A percentile compares a stretch with the other conserved stretches of the same genome.
phyloP scores from a whole-genome alignment of 2,329 filamentous ascomycete genomes.

The Colletotrichum tropicale region DNA sequence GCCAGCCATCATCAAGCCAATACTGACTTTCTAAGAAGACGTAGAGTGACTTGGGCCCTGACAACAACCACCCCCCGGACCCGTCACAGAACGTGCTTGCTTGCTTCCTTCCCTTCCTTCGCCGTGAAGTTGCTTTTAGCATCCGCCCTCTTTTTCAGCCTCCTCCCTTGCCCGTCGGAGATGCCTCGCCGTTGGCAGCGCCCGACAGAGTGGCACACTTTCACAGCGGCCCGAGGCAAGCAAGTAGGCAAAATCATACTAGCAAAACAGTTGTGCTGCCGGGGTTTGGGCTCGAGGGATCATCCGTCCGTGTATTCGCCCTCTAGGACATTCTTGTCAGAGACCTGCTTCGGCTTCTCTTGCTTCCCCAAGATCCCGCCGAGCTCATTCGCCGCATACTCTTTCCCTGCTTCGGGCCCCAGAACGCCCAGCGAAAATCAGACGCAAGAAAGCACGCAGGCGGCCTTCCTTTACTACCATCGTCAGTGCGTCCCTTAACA shows the following conservation, averaged over 20 bases:
- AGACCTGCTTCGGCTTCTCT: conserved; percentile 42
- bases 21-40: not conserved
- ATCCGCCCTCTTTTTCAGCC: not conserved
- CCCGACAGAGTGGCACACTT: not conserved
- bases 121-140: not conserved
- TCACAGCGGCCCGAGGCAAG: not conserved
- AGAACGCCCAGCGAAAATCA: not conserved
- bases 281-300: not conserved
- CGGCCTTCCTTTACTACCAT: not conserved
- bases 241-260: not conserved
- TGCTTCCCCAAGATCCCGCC: conserved; percentile 25
- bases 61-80: not conserved
- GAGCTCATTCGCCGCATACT: not conserved
- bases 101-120: not conserved
- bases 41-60: not conserved
- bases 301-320: conserved; percentile 27
- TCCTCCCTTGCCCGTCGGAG: not conserved
- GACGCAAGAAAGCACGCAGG: not conserved
- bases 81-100: not conserved
- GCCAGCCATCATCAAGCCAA: not conserved
- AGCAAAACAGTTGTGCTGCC: not conserved
- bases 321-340: conserved; percentile 34
- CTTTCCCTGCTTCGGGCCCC: not conserved
- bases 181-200: not conserved
- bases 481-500: conserved; percentile 4